Base-by-base conservation (phyloP, 225 moss, liverwort and hornwort species). In the Bryum argenteum region DNA sequence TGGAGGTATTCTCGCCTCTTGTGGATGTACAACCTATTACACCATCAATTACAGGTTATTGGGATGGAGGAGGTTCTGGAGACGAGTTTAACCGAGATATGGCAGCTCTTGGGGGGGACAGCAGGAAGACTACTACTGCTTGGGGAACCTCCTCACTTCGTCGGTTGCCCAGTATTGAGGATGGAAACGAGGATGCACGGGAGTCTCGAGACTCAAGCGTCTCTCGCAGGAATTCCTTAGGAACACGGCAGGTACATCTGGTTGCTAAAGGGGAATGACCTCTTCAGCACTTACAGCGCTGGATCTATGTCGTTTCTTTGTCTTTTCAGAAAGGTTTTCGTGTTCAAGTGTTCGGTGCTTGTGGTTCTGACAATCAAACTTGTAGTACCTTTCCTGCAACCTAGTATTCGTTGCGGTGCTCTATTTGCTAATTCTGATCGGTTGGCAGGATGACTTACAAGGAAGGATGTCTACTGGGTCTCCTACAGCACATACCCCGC, bases 11-110 rank as follows among this genome's bases (percentile, higher is more conserved):
- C 63, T 95, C 94, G 41, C 94, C 94, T 65, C 80, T 95, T 71
- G 94, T 95, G 77, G 94, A 95, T 73, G 94, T 95, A 45, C 94
- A 95, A 72, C 94, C 94, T 16, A 95, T 95, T 48, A 95, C 91
- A 57, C 94, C 94, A 70, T 95, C 94, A 59, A 74, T 89, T 47
- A 85, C 91, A 39, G 90, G 84, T 69, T 91, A 85, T 69, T 91
- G 87, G 82, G 91, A 95, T 78, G 85, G 87, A 70, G 88, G 81
- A 52, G 89, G 83, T 72, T 76, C 84, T 64, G 89, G 83, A 60
- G 88, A 89, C 78, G 89, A 89, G 53, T 80, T 80, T 9, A 86
- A 84, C 60, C 86, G 75, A 74, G 84, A 84, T 54, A 77, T 80
- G 62, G 53, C 84, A 61, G 77, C 80, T 61, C 62, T 74, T 71